phyloP scores from a whole-genome alignment of 140 eudicot species.

The Oenanthe javanica region DNA sequence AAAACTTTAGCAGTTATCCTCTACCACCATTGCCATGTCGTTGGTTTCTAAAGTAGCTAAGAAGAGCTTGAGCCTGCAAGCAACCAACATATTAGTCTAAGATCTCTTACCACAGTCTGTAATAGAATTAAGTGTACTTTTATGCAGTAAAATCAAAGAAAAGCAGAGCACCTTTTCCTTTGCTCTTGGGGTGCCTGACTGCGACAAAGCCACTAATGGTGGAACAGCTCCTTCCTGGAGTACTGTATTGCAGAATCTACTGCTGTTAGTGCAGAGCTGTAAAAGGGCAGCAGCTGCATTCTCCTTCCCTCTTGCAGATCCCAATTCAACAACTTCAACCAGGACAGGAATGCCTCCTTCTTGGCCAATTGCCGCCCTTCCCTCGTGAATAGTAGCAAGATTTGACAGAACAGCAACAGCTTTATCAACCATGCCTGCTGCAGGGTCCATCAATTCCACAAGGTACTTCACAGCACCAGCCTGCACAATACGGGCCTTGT shows the following conservation, averaged over 20 bases:
- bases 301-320: conserved; percentile 89
- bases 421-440: conserved; percentile 54
- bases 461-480: conserved; percentile 66
- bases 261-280: conserved; percentile 71
- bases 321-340: conserved; percentile 85
- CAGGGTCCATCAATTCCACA: conserved; percentile 69
- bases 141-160: background rate
- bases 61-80: conserved; percentile 80
- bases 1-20: conserved; percentile 31
- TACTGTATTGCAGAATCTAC: conserved; percentile 56
- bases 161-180: conserved; percentile 56
- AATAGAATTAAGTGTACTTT: background rate
- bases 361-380: conserved; percentile 50
- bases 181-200: conserved; percentile 92
- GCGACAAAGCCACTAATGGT: conserved; percentile 66
- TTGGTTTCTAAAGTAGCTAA: conserved; percentile 84
- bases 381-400: conserved; percentile 48
- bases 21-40: conserved; percentile 84
- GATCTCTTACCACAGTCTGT: background rate
- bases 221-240: conserved; percentile 90
- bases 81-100: background rate
- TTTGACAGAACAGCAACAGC: conserved; percentile 53
- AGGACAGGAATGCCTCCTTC: conserved; percentile 71
- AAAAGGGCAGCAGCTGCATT: conserved; percentile 90
- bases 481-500: conserved; percentile 14